Evolutionary conservation across 1,284 basidiomycete genomes (phyloP).

Genomic region (Farysia itapuensis): DNA sequence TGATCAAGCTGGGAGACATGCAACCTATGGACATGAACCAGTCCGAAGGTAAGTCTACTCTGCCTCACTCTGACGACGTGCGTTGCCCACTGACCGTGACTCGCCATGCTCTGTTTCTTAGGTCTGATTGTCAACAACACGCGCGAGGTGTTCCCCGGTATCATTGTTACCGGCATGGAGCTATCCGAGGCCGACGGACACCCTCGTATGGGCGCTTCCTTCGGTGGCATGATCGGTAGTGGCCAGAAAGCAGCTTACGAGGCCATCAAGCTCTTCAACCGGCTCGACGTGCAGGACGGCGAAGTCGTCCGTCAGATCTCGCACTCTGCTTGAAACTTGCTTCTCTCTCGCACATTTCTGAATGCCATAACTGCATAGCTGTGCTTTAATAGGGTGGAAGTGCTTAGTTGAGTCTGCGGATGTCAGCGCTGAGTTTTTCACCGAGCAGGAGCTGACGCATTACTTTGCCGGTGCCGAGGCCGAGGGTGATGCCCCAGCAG

Average conservation of each 20-base stretch:
- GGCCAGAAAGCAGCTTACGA: slow-evolving; percentile 77
- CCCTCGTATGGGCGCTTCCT: slow-evolving; percentile 67
- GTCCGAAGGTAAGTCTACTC: slow-evolving; percentile 35
- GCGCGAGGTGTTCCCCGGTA: slow-evolving; percentile 76
- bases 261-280: slow-evolving; percentile 69
- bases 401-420: slow-evolving; percentile 62
- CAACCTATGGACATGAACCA: slow-evolving; percentile 61
- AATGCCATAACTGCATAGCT: no score
- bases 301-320: slow-evolving; percentile 63
- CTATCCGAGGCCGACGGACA: slow-evolving; percentile 79
- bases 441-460: slow-evolving; percentile 65
- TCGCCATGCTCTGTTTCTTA: neutral
- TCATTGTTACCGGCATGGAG: slow-evolving; percentile 77
- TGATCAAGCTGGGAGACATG: slow-evolving; percentile 80
- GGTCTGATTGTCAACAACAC: slow-evolving; percentile 65
- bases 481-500: slow-evolving; percentile 63
- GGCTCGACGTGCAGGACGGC: slow-evolving; percentile 68
- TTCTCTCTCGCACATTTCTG: no score
- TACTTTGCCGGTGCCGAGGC: slow-evolving; percentile 65
- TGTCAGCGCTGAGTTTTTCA: slow-evolving; percentile 64
- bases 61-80: neutral
- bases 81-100: neutral
- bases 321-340: no score
- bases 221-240: slow-evolving; percentile 78
- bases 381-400: no score